Evolutionary conservation across 2,329 filamentous ascomycete species (phyloP).

Genomic region (Fusarium protoensiforme): DNA sequence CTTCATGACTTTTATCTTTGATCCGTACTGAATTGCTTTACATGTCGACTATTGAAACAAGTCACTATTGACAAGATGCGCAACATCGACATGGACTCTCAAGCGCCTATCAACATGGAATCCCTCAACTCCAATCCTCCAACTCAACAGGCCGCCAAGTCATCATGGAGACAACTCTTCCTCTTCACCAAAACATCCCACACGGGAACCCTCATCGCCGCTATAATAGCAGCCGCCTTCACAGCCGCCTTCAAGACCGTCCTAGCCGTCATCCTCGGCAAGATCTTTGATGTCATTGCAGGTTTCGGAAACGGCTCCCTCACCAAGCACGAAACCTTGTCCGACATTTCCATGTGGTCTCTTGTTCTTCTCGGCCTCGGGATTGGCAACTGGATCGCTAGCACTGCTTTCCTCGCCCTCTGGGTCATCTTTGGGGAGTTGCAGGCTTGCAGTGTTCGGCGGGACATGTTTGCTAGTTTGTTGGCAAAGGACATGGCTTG

Average conservation of each 20-base stretch:
- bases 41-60: not conserved
- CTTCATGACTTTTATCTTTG: not conserved
- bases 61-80: not conserved
- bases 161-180: conserved; percentile 68
- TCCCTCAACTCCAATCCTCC: not conserved
- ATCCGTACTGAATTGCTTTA: not conserved
- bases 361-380: conserved; percentile 73
- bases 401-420: conserved; percentile 72
- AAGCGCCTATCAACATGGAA: not conserved
- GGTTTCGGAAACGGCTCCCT: conserved; percentile 69
- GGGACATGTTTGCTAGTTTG: conserved; percentile 73
- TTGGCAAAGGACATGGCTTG: conserved; percentile 81
- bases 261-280: conserved; percentile 77
- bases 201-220: conserved; percentile 62
- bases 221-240: conserved; percentile 65
- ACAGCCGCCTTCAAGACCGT: conserved; percentile 73
- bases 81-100: conserved; percentile 20
- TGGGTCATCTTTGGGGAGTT: conserved; percentile 87
- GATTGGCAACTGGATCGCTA: conserved; percentile 72
- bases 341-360: conserved; percentile 68
- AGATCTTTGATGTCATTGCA: conserved; percentile 78
- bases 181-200: conserved; percentile 76
- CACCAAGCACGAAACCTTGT: conserved; percentile 59
- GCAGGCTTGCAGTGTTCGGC: conserved; percentile 75
- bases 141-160: conserved; percentile 20